A percentile compares a stretch with the other conserved stretches of the same genome.
phyloP scores from a whole-genome alignment of 2,329 filamentous ascomycete species.

The Calcarisporium arbuscula region DNA sequence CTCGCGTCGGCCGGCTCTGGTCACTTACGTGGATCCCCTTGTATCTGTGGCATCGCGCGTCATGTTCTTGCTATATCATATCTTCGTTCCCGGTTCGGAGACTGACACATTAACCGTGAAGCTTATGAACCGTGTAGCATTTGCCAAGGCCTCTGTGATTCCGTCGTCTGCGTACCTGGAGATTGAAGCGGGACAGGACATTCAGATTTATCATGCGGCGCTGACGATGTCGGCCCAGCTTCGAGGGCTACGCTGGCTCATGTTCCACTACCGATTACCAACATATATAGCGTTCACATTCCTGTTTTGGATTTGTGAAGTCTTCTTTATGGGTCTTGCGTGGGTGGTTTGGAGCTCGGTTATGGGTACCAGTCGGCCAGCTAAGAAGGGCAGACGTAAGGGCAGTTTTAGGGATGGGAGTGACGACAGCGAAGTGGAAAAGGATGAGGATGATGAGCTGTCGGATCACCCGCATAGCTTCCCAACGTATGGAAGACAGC shows the following conservation, averaged over 20 bases:
- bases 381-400: no score
- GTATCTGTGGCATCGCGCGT: conserved; percentile 56
- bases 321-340: conserved; percentile 57
- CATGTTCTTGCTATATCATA: conserved; percentile 60
- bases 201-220: conserved; percentile 70
- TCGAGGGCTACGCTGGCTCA: conserved; percentile 70
- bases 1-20: conserved; percentile 67
- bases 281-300: conserved; percentile 63
- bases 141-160: conserved; percentile 37
- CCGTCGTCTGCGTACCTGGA: conserved; percentile 51
- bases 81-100: conserved; percentile 60
- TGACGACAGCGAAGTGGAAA: conserved; percentile 18
- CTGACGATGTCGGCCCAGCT: conserved; percentile 70
- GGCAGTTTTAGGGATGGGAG: conserved; percentile 13
- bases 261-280: conserved; percentile 74
- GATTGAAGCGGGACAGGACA: conserved; percentile 58
- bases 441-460: conserved; percentile 22
- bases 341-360: conserved; percentile 53
- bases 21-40: conserved; percentile 72
- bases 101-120: conserved; percentile 56
- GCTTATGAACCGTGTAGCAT: conserved; percentile 69
- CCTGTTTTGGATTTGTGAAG: conserved; percentile 71
- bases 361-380: conserved; percentile 13
- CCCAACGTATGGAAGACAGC: conserved; percentile 34
- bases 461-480: conserved; percentile 40